Conservation (phyloP, 2,329 filamentous ascomycete species). For the Aspergillus fructus region DNA sequence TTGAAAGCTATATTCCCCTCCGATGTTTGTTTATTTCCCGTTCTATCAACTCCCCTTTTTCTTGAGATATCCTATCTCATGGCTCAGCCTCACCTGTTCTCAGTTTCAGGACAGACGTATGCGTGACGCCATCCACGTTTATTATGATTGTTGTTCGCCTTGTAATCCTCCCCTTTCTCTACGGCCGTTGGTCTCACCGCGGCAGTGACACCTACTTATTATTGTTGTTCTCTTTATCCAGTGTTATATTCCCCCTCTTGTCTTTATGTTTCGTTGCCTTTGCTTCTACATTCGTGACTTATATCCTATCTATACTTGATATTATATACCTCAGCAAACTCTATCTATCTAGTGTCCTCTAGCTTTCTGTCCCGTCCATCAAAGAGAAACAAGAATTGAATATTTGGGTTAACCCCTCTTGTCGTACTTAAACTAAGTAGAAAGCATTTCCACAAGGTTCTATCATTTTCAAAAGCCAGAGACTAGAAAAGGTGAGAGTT, state of each 20-base stretch:
- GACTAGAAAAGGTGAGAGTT: too few species aligned
- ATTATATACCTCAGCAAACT: conserved; percentile 20
- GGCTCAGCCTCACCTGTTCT: conserved; percentile 3
- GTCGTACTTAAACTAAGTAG: neutral
- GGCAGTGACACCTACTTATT: conserved; percentile 9
- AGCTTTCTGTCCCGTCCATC: neutral
- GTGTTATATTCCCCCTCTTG: conserved; percentile 34
- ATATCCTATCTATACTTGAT: neutral
- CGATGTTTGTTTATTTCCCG: conserved; percentile 3
- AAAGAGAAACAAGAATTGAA: neutral
- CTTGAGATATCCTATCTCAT: conserved; percentile 3
- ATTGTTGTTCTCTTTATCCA: conserved; percentile 14
- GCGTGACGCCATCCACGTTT: conserved; percentile 16
- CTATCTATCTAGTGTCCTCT: conserved; percentile 7
- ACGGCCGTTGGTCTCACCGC: neutral
- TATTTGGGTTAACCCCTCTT: neutral
- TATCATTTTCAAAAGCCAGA: too few species aligned
- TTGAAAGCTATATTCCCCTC: conserved; percentile 9
- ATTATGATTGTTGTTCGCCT: conserved; percentile 11
- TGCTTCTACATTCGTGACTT: neutral
- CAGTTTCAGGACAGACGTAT: conserved; percentile 13
- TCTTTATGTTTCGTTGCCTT: conserved; percentile 10
- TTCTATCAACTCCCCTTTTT: conserved; percentile 10
- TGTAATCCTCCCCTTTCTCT: conserved; percentile 6
- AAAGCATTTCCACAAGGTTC: too few species aligned